Conservation (phyloP, 208 protist genomes). For the Leishmania turanica region DNA sequence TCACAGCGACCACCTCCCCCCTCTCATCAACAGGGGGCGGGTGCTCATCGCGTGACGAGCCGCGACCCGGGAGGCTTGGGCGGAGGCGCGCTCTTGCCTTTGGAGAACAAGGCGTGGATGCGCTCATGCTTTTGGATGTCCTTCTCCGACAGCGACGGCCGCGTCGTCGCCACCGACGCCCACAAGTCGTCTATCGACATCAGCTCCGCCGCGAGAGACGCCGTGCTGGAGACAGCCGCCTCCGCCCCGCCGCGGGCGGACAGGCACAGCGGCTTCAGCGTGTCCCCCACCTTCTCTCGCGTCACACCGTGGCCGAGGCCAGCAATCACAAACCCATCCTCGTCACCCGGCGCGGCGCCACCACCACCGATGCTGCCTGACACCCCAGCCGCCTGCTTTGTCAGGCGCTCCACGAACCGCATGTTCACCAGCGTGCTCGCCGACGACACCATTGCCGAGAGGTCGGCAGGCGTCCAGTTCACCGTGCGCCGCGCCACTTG, state of each 20-base stretch:
- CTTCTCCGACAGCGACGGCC: slow-evolving; percentile 61
- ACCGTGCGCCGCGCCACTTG: slow-evolving; percentile 54
- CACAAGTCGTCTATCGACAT: slow-evolving; percentile 64
- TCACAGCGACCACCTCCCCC: background rate
- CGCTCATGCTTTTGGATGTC: slow-evolving; percentile 71
- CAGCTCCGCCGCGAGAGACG: slow-evolving; percentile 16
- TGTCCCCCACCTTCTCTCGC: slow-evolving; percentile 70
- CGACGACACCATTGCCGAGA: slow-evolving; percentile 74
- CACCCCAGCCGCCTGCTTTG: slow-evolving; percentile 16
- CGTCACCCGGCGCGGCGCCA: background rate
- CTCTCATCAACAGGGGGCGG: background rate
- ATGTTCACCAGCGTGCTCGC: slow-evolving; percentile 72
- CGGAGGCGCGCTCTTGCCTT: slow-evolving; percentile 35
- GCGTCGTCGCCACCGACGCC: slow-evolving; percentile 46
- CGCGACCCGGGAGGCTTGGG: slow-evolving; percentile 47
- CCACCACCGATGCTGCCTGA: background rate
- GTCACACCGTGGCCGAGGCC: slow-evolving; percentile 54
- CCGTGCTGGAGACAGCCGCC: background rate
- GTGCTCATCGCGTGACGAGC: slow-evolving; percentile 42
- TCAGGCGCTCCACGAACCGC: slow-evolving; percentile 68
- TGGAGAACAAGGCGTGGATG: slow-evolving; percentile 74
- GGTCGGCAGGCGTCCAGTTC: slow-evolving; percentile 87
- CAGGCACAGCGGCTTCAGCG: slow-evolving; percentile 34
- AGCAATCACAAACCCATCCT: slow-evolving; percentile 51
- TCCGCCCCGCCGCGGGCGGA: background rate